A percentile compares a stretch with the other conserved stretches of the same genome.
Evolutionary conservation across 2,329 filamentous ascomycete species (phyloP).

Genomic region (Trichocomaceae sp.): DNA sequence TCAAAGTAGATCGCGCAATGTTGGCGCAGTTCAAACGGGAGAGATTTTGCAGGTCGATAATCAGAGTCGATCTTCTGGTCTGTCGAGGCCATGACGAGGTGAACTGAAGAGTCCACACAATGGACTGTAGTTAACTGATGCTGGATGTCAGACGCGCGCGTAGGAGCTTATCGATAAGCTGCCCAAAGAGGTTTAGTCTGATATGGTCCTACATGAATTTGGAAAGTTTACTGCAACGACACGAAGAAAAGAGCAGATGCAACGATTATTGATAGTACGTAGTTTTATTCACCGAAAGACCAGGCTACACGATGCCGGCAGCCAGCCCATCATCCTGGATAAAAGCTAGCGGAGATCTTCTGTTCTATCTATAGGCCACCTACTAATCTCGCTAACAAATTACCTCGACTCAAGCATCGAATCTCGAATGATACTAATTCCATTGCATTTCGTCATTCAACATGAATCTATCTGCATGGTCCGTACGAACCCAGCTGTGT

Average conservation of each 20-base stretch:
- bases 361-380: neutral
- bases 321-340: neutral
- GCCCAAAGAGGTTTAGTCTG: neutral
- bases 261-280: no score
- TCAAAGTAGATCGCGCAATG: constrained; percentile 68
- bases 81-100: constrained; percentile 1
- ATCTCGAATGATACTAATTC: neutral
- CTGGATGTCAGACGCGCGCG: neutral
- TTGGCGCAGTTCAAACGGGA: constrained; percentile 59
- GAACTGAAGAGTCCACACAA: neutral
- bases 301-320: neutral
- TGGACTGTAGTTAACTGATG: neutral
- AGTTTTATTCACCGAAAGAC: no score
- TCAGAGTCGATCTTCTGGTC: neutral
- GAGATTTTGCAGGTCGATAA: constrained; percentile 50
- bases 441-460: constrained; percentile 4
- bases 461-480: constrained; percentile 1
- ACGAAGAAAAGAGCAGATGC: no score
- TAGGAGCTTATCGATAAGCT: neutral
- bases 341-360: neutral
- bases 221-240: no score
- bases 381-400: neutral
- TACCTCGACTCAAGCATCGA: neutral
- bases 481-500: neutral
- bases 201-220: no score